Evolutionary conservation across 2,329 filamentous ascomycete species (phyloP), one percentile per base, ranked within the genome.

Genomic region (Hymenotorrendiella dingleyae): DNA sequence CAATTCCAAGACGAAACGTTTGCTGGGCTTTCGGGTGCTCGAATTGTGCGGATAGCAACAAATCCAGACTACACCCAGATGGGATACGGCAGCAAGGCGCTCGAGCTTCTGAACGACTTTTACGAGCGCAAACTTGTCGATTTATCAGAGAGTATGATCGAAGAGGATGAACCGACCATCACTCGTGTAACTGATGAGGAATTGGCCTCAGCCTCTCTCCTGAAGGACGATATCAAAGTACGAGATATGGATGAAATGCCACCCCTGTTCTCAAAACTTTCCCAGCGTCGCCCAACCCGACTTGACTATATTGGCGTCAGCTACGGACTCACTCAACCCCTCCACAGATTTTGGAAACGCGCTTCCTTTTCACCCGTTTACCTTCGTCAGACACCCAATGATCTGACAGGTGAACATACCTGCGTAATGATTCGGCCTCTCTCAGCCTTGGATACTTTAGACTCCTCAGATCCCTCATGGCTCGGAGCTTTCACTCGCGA

Each of bases 1-100:
- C 93, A 98, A 62, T 98, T 95, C 70, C 93, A 97, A 61, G 93
- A 98, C 57, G 88, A 94, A 53, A 89, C 96, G 53, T 98, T 98
- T 62, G 93, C 91, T 10, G 83, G 86, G 29, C 74, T 98, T 1
- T 97, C 91, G 11, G 94, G 93, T 43, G 93, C 91, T 24, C 80
- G 93, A 48, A 71, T 98, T 35, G 91, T 98, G 12, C 81, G 93
- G 36, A 97, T 98, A 57, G 93, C 94, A 16, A 96, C 93, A 1
- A 94, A 96, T 62, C 93, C 94, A 0, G 90, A 97, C 54, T 96
- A 95, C 56, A 73, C 84, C 40, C 79, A 76, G 35, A 95, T 94
- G 87, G 93, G 94, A 19, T 98, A 98, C 61, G 93, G 93, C 12
- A 85, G 85, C 17, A 86, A 86, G 49, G 93, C 93, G 4, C 72